Evolutionary conservation across 2,329 filamentous ascomycete species (phyloP), one percentile per base, ranked within the genome.

Genomic region (Colletotrichum tamarilloi): DNA sequence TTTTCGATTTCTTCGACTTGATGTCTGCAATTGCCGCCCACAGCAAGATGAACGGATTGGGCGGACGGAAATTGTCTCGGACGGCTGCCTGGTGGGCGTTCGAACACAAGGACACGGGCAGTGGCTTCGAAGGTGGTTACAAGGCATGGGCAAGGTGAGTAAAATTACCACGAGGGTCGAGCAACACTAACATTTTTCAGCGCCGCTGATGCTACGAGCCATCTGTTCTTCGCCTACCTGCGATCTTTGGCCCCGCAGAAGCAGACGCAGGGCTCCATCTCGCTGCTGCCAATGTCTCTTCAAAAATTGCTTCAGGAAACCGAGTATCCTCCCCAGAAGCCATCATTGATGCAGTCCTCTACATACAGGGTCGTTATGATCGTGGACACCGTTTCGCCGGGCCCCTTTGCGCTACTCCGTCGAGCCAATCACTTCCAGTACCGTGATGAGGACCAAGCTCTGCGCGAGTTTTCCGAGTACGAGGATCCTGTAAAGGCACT

Each of bases 11-110:
- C 84, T 99, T 98, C 83, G 96, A 98, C 78, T 90, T 99, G 0
- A 85, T 99, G 57, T 92, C 96, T 4, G 95, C 96, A 8, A 91
- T 98, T 77, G 95, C 97, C 42, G 97, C 97, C 16, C 94, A 98
- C 79, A 94, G 94, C 77, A 98, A 98, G 85, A 91, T 87, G 67
- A 99, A 99, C 81, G 97, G 97, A 56, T 90, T 99, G 75, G 94
- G 95, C 74, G 97, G 97, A 30, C 92, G 95, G 76, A 98, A 98
- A 82, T 89, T 99, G 67, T 98, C 97, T 11, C 91, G 97, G 76
- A 94, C 97, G 89, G 97, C 96, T 53, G 95, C 95, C 58, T 99
- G 97, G 97, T 99, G 97, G 97, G 95, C 96, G 1, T 99, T 99
- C 81, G 96, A 98, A 79, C 94, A 97, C 77, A 90, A 88, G 59